These are phyloP conservation scores for Fusarium sp. DNA, from an alignment of 2,329 filamentous ascomycete species.

Conservation along the genomic window DNA sequence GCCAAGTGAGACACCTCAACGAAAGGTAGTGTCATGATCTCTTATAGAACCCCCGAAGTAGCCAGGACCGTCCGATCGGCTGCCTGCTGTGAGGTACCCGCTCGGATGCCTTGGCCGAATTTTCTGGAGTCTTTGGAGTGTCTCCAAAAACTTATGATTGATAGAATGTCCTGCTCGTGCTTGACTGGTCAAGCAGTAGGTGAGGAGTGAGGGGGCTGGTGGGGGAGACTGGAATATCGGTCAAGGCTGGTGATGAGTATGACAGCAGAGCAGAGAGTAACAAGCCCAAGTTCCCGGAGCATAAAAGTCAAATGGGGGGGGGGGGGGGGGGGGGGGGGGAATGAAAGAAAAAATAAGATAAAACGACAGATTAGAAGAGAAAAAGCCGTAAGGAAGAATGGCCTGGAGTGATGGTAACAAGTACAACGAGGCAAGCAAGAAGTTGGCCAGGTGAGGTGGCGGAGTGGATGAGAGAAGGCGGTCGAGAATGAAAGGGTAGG, in stretches of 20 bases:
- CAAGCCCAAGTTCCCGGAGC: slow-evolving; percentile 13
- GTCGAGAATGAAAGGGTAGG: slow-evolving; percentile 41
- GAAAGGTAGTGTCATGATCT: slow-evolving; percentile 61
- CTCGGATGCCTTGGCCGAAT: slow-evolving; percentile 41
- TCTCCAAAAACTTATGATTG: slow-evolving; percentile 28
- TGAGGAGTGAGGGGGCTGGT: slow-evolving; percentile 29
- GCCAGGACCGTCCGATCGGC: slow-evolving; percentile 39
- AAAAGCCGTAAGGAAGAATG: slow-evolving; percentile 26
- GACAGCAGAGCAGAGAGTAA: slow-evolving; percentile 31
- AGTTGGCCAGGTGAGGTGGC: slow-evolving; percentile 35
- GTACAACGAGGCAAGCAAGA: slow-evolving; percentile 30
- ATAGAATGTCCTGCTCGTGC: slow-evolving; percentile 25
- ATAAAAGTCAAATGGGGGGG: slow-evolving; percentile 9
- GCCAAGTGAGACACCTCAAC: slow-evolving; percentile 81
- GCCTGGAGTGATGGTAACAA: slow-evolving; percentile 18
- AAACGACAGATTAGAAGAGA: slow-evolving; percentile 31
- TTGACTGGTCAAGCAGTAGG: slow-evolving; percentile 41
- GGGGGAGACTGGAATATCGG: slow-evolving; percentile 42
- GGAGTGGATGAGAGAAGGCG: slow-evolving; percentile 45
- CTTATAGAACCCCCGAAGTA: slow-evolving; percentile 38
- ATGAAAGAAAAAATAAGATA: slow-evolving; percentile 2
- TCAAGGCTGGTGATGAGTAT: slow-evolving; percentile 42
- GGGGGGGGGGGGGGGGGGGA: slow-evolving; percentile 1
- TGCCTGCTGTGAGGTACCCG: slow-evolving; percentile 43
- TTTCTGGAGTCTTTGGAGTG: slow-evolving; percentile 30